Conservation (phyloP, 495 filamentous ascomycete species). For the Podospora anserina region DNA sequence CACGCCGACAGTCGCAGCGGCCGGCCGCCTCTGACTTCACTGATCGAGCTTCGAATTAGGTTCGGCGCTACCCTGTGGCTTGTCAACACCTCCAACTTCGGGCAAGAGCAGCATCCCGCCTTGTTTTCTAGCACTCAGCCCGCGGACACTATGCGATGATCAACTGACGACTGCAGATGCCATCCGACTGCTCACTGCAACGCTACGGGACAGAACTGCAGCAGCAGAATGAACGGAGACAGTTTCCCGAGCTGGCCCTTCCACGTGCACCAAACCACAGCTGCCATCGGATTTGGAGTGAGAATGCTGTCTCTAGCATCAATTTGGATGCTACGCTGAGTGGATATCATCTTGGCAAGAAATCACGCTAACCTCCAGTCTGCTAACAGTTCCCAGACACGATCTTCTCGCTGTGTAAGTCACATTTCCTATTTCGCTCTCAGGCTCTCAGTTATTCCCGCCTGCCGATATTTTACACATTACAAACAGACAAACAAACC, state of each 20-base stretch:
- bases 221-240: background rate
- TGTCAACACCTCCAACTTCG: background rate
- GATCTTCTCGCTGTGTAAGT: background rate
- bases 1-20: background rate
- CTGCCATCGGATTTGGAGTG: background rate
- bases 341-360: background rate
- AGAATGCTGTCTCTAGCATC: background rate
- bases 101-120: background rate
- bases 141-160: background rate
- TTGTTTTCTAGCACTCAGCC: background rate
- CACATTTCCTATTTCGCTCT: background rate
- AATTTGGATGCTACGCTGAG: background rate
- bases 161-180: background rate
- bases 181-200: slow-evolving; percentile 2
- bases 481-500: background rate
- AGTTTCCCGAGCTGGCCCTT: background rate
- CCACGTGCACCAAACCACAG: background rate
- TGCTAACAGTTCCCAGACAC: background rate
- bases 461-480: background rate
- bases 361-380: background rate
- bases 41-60: background rate
- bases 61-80: background rate
- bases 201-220: background rate
- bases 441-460: background rate
- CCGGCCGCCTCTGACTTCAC: background rate